Base-by-base conservation (phyloP, 331 rosid genomes). In the Malus hybrid region DNA sequence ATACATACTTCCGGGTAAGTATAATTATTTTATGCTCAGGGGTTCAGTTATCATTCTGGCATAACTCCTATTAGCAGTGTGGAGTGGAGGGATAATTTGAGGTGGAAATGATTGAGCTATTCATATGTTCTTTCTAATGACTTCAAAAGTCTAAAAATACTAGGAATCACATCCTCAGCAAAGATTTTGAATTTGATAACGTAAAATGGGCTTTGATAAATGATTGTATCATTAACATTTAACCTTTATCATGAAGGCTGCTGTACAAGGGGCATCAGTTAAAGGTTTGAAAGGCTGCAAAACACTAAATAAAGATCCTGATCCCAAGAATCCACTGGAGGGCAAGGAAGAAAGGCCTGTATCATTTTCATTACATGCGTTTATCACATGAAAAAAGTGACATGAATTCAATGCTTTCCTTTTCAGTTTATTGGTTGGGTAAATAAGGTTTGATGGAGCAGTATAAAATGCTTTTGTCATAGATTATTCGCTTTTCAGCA, bases 271-370 rank as follows among this genome's bases (percentile, higher is more conserved):
- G 79, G 95, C 89, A 77, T 82, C 90, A 13, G 97, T 91, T 33
- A 83, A 81, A 83, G 98, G 98, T 55, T 80, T 94, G 84, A 91
- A 91, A 80, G 95, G 96, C 78, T 69, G 91, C 83, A 91, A 88
- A 85, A 87, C 92, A 44, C 80, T 94, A 66, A 94, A 90, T 77
- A 94, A 92, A 80, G 87, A 88, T 74, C 99, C 95, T n/a, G 96
- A 94, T 86, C 99, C 97, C 59, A 83, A 84, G 65, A 90, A 88
- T 85, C 97, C 97, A 36, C 27, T 90, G 74, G 96, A 87, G 91
- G 92, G 92, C 62, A 87, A 48, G 61, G 98, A 94, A 87, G 96
- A 94, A 78, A 91, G 97, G 98, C 89, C 18, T 68, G 82, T 76
- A 19, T 44, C 67, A 50, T 72, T 69, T 80, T 82, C 29, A 6